phyloP scores from a whole-genome alignment of 225 moss, liverwort and hornwort genomes.

The Bryum argenteum region DNA sequence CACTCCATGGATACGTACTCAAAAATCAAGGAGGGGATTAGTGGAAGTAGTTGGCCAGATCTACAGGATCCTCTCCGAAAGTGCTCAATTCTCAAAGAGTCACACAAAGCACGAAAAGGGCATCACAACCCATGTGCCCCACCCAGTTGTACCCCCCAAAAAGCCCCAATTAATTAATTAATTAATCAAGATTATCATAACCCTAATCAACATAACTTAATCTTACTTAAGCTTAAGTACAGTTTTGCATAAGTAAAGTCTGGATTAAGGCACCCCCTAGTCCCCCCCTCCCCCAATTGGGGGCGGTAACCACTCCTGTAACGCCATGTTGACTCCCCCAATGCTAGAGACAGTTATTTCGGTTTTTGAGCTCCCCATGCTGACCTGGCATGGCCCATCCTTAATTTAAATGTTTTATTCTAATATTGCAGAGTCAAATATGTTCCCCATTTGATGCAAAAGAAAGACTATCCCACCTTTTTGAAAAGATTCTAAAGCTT shows the following conservation, averaged over 20 bases:
- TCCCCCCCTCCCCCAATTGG: background rate
- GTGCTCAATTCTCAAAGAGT: background rate
- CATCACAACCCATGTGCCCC: slow-evolving; percentile 27
- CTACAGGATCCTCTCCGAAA: background rate
- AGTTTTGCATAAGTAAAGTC: slow-evolving; percentile 3
- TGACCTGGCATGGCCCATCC: background rate
- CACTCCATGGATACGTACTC: too few species aligned
- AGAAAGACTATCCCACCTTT: too few species aligned
- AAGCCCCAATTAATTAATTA: background rate
- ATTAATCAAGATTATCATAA: background rate
- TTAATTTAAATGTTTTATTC: too few species aligned
- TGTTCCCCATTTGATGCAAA: too few species aligned
- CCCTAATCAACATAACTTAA: background rate
- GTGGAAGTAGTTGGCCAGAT: background rate
- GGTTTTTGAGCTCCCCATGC: background rate
- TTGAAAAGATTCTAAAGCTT: too few species aligned
- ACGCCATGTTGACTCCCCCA: background rate
- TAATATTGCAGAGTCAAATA: too few species aligned
- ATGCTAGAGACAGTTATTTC: slow-evolving; percentile 20
- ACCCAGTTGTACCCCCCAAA: background rate
- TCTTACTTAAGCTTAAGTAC: background rate
- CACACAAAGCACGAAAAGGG: slow-evolving; percentile 17
- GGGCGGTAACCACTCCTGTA: background rate
- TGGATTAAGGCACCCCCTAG: background rate
- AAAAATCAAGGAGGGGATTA: too few species aligned